phyloP scores from a whole-genome alignment of 176 grass and related monocot species.

The Pontederia paniculata region DNA sequence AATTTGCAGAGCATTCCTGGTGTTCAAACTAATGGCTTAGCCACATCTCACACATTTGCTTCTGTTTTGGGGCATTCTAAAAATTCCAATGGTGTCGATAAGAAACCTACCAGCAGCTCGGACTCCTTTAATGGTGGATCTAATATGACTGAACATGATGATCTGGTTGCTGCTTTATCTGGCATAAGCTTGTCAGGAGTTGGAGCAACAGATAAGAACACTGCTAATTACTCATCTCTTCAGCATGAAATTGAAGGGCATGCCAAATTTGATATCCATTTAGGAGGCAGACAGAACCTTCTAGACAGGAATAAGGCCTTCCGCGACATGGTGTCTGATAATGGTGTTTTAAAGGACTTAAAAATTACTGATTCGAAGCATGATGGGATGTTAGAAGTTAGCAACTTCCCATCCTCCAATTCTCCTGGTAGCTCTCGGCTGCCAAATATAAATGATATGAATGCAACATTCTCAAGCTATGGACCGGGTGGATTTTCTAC shows the following conservation, averaged over 20 bases:
- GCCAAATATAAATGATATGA: conserved; percentile 10
- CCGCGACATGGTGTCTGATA: not conserved
- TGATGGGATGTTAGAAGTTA: not conserved
- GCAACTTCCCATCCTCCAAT: not conserved
- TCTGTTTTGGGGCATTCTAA: conserved; percentile 67
- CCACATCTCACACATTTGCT: conserved; percentile 40
- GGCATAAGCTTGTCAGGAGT: conserved; percentile 44
- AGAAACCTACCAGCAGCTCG: conserved; percentile 41
- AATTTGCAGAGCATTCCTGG: conserved; percentile 29
- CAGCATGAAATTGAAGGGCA: conserved; percentile 52
- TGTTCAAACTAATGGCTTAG: conserved; percentile 34
- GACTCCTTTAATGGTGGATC: conserved; percentile 46
- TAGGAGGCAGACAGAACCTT: conserved; percentile 24
- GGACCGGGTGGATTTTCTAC: not conserved
- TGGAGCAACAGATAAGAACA: conserved; percentile 26
- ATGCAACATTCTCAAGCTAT: not conserved
- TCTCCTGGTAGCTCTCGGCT: conserved; percentile 5
- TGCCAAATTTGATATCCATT: conserved; percentile 32
- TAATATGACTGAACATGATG: conserved; percentile 37
- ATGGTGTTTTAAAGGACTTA: conserved; percentile 9
- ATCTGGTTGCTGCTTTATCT: conserved; percentile 53
- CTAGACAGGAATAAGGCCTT: conserved; percentile 22
- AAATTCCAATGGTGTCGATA: conserved; percentile 36
- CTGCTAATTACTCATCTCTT: conserved; percentile 39
- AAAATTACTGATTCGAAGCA: conserved; percentile 30